A percentile compares a stretch with the other conserved stretches of the same genome.
These are phyloP conservation scores for Cyclostephanos tholiformis DNA, from an alignment of 108 stramenopile genomes.

Conservation along the genomic window DNA sequence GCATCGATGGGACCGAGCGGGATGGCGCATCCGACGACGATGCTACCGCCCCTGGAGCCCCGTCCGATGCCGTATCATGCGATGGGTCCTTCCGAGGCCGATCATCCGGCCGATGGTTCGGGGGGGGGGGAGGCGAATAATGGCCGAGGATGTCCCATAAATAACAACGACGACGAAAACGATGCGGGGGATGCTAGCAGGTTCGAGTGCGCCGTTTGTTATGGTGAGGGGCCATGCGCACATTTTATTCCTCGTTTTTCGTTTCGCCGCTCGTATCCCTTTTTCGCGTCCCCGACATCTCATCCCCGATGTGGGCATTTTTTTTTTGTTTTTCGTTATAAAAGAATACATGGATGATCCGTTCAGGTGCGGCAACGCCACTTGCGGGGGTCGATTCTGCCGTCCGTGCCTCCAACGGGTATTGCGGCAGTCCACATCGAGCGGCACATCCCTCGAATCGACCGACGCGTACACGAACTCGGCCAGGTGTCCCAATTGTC, in stretches of 20 bases:
- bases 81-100: background rate
- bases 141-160: background rate
- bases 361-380: conserved; percentile 41
- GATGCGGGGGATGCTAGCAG: conserved; percentile 13
- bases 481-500: conserved; percentile 46
- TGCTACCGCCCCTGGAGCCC: conserved; percentile 16
- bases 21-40: background rate
- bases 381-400: conserved; percentile 47
- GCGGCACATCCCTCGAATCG: background rate
- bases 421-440: conserved; percentile 3
- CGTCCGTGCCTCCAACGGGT: conserved; percentile 31
- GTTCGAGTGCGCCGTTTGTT: conserved; percentile 52
- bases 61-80: conserved; percentile 9
- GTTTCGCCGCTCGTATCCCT: too few species aligned
- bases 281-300: background rate
- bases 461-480: background rate
- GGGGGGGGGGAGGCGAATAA: background rate
- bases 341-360: conserved; percentile 46
- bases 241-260: background rate
- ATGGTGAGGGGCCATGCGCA: background rate
- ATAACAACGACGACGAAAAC: background rate
- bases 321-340: too few species aligned
- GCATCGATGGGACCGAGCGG: background rate
- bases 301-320: background rate
- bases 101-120: background rate